These are phyloP conservation scores for Geotrichum fermentans DNA, from an alignment of 1,139 yeast species.

Conservation along the genomic window DNA sequence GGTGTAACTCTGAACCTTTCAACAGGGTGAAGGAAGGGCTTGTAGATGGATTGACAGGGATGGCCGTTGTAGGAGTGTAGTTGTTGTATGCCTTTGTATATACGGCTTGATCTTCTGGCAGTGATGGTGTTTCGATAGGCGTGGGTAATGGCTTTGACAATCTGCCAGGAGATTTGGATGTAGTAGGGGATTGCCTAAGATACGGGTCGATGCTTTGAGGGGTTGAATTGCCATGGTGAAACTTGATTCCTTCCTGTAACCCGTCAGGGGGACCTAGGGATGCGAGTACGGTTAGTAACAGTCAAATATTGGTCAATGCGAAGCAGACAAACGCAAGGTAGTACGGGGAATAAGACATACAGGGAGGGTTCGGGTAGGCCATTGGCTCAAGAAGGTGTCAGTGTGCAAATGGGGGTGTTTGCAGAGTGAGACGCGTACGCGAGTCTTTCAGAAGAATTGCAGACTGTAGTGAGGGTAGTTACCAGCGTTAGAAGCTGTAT, in stretches of 20 bases:
- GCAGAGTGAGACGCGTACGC: too few species aligned
- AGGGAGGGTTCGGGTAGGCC: neutral
- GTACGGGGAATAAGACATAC: neutral
- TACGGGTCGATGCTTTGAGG: neutral
- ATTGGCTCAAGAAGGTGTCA: conserved; percentile 1
- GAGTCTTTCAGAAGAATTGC: too few species aligned
- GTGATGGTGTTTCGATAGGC: too few species aligned
- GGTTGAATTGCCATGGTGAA: conserved; percentile 4
- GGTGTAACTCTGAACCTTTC: conserved; percentile 6
- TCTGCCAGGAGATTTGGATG: too few species aligned
- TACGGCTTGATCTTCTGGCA: too few species aligned
- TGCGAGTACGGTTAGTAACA: neutral
- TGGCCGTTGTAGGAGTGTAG: neutral
- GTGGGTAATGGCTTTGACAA: too few species aligned
- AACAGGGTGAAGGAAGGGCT: neutral
- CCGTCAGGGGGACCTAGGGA: conserved; percentile 9
- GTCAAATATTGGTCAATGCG: neutral
- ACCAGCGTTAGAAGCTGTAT: too few species aligned
- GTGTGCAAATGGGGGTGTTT: too few species aligned
- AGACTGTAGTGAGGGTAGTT: too few species aligned
- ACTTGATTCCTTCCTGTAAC: conserved; percentile 21
- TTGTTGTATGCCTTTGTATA: neutral
- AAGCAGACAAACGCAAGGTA: too few species aligned
- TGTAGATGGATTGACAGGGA: conserved; percentile 1
- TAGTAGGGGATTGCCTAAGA: too few species aligned